Conservation (phyloP, 805 yeast species). For the Ogataea populi-albae region DNA sequence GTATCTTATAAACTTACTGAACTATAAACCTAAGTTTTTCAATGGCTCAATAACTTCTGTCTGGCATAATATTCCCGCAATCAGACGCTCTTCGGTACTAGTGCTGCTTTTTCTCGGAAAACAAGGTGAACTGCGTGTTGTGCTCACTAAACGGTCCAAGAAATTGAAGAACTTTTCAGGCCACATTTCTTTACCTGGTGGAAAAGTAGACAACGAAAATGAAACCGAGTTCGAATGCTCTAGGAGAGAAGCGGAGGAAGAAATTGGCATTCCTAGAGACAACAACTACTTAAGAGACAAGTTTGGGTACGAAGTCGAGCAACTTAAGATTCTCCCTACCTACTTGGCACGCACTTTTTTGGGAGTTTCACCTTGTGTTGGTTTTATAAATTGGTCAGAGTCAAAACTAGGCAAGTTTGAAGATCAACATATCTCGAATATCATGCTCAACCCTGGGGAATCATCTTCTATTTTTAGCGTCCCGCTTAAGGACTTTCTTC, state of each 20-base stretch:
- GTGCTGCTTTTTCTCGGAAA: constrained; percentile 68
- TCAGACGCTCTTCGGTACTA: constrained; percentile 77
- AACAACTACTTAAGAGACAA: constrained; percentile 41
- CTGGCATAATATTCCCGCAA: constrained; percentile 64
- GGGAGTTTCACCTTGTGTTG: constrained; percentile 80
- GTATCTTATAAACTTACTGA: constrained; percentile 34
- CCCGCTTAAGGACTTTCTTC: constrained; percentile 60
- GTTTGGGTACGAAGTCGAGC: constrained; percentile 58
- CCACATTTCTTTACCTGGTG: constrained; percentile 92
- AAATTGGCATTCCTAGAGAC: constrained; percentile 65
- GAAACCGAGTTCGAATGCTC: constrained; percentile 73
- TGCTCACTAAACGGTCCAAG: constrained; percentile 75
- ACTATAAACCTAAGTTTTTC: constrained; percentile 35
- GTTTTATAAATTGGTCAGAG: constrained; percentile 49
- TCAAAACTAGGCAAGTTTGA: constrained; percentile 24
- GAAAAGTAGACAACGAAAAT: constrained; percentile 70
- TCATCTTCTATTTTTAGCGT: constrained; percentile 67
- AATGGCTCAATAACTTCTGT: constrained; percentile 36
- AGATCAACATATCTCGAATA: constrained; percentile 30
- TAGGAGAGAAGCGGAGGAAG: constrained; percentile 82
- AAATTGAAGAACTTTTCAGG: constrained; percentile 75
- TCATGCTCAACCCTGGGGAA: constrained; percentile 72
- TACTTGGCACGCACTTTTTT: constrained; percentile 78
- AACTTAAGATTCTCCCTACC: constrained; percentile 64
- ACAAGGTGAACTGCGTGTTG: constrained; percentile 72